A percentile compares a stretch with the other conserved stretches of the same genome.
phyloP scores from a whole-genome alignment of 768 basidiomycete genomes.

The Hypsizygus marmoreus region DNA sequence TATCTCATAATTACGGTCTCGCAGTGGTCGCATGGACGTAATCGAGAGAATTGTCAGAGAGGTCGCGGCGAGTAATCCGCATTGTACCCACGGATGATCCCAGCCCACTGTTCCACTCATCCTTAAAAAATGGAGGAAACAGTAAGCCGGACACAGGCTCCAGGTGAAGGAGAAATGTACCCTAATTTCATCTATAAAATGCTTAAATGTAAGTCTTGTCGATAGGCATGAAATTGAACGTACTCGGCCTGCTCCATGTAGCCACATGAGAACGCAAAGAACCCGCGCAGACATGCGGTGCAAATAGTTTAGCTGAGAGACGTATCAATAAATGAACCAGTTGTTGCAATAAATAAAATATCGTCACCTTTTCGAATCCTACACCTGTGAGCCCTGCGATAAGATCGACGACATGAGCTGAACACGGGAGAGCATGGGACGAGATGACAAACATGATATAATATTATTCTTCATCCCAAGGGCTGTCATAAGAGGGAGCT shows the following conservation, averaged over 20 bases:
- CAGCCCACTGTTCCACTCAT: constrained; percentile 13
- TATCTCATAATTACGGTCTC: constrained; percentile 45
- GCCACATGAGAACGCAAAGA: constrained; percentile 46
- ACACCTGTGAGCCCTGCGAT: constrained; percentile 54
- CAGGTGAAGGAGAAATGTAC: constrained; percentile 1
- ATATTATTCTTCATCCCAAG: constrained; percentile 61
- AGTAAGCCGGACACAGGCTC: no score
- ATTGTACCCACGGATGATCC: no score
- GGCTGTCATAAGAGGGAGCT: constrained; percentile 57
- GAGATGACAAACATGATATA: constrained; percentile 29
- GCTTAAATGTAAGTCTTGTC: neutral
- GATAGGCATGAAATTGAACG: constrained; percentile 12
- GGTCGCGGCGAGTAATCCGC: constrained; percentile 28
- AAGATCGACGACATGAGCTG: neutral
- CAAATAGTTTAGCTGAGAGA: constrained; percentile 37
- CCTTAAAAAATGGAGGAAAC: constrained; percentile 8
- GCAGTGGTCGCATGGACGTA: constrained; percentile 47
- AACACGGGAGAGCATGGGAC: neutral
- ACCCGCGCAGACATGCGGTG: constrained; percentile 54
- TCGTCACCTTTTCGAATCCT: constrained; percentile 44
- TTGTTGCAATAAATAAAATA: neutral
- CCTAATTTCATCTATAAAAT: constrained; percentile 18
- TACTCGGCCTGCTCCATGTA: constrained; percentile 50
- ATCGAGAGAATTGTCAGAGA: constrained; percentile 43
- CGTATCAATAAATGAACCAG: neutral